A percentile compares a stretch with the other conserved stretches of the same genome.
phyloP scores from a whole-genome alignment of 768 basidiomycete genomes.

The Tylopilus intermedius region DNA sequence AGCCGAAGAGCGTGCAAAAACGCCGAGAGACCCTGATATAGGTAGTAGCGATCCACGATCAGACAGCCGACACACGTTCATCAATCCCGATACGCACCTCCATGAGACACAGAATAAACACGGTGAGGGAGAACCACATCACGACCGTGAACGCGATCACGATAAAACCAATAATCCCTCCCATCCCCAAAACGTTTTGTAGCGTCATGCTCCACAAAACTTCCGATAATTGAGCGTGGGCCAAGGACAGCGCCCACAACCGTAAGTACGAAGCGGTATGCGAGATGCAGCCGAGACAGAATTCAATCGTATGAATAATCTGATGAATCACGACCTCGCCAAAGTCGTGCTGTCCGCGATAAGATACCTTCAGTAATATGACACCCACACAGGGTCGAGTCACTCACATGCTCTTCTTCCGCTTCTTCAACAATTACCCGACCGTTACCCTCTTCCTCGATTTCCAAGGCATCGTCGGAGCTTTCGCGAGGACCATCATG shows the following conservation, averaged over 20 bases:
- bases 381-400: constrained; percentile 7
- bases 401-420: constrained; percentile 66
- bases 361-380: constrained; percentile 7
- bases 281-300: constrained; percentile 97
- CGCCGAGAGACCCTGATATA: constrained; percentile 77
- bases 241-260: constrained; percentile 95
- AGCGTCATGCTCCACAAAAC: constrained; percentile 91
- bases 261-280: constrained; percentile 93
- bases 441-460: constrained; percentile 79
- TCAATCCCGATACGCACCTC: constrained; percentile 56
- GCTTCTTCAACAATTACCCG: constrained; percentile 67
- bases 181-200: constrained; percentile 52
- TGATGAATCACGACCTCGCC: constrained; percentile 95
- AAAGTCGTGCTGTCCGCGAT: constrained; percentile 82
- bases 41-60: constrained; percentile 5
- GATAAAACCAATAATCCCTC: constrained; percentile 60
- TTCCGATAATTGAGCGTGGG: constrained; percentile 95
- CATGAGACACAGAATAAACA: constrained; percentile 85
- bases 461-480: constrained; percentile 61
- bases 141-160: constrained; percentile 44
- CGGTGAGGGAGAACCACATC: constrained; percentile 78
- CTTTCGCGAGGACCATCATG: constrained; percentile 53
- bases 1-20: constrained; percentile 94
- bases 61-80: constrained; percentile 18
- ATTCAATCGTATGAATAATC: constrained; percentile 98